phyloP scores from a whole-genome alignment of 495 filamentous ascomycete species.

The Penicillium pulvis region DNA sequence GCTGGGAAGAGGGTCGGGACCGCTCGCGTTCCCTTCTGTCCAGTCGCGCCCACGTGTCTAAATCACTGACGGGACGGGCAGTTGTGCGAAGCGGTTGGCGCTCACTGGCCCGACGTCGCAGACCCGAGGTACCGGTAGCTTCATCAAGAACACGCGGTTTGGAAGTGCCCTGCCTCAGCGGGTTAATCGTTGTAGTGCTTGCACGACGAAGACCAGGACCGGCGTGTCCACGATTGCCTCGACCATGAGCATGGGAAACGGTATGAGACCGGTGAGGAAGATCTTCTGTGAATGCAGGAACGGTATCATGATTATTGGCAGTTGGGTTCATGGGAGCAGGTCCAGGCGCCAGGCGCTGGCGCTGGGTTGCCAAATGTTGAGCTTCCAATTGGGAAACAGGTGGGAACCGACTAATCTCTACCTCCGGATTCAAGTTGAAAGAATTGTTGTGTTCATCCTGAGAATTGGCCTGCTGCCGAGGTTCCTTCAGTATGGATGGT shows the following conservation, averaged over 20 bases:
- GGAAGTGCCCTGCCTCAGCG: conserved; percentile 1
- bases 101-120: conserved; percentile 32
- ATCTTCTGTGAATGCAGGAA: neutral
- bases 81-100: conserved; percentile 17
- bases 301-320: neutral
- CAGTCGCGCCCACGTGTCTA: conserved; percentile 23
- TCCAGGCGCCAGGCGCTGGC: neutral
- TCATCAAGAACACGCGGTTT: neutral
- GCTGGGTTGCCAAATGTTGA: conserved; percentile 35
- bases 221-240: neutral
- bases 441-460: neutral
- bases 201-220: conserved; percentile 26
- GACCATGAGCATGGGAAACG: neutral
- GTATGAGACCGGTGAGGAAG: conserved; percentile 10
- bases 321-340: neutral
- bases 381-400: conserved; percentile 50
- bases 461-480: neutral
- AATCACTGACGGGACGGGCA: conserved; percentile 2
- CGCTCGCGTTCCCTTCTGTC: conserved; percentile 24
- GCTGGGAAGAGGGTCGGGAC: conserved; percentile 16
- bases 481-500: neutral
- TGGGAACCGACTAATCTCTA: conserved; percentile 42
- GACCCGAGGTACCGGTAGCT: neutral
- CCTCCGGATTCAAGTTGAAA: conserved; percentile 25
- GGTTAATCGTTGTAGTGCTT: conserved; percentile 23